Evolutionary conservation across 352 stramenopile species (phyloP).

Genomic region (Pythium brachiatum): DNA sequence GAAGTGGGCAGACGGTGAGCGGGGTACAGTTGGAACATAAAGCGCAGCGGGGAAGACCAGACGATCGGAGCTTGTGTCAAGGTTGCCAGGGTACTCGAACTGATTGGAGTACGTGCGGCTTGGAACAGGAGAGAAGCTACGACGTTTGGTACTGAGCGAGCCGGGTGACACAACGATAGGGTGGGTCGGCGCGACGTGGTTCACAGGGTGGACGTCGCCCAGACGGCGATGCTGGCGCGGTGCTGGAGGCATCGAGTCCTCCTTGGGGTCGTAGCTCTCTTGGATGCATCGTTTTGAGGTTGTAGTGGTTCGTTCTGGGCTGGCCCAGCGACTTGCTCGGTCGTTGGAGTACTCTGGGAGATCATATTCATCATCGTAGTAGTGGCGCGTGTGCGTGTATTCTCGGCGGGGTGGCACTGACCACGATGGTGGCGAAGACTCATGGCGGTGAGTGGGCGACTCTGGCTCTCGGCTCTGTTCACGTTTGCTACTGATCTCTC

Average conservation of each 20-base stretch:
- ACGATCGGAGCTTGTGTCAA: not conserved
- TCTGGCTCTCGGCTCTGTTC: not conserved
- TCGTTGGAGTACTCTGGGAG: not conserved
- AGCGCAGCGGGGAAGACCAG: not conserved
- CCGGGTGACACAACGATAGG: not conserved
- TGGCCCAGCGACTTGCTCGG: not conserved
- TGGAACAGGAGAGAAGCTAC: not conserved
- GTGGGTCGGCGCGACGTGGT: slow-evolving; percentile 3
- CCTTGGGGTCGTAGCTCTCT: not conserved
- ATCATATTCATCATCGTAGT: not conserved
- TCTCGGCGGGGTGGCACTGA: not conserved
- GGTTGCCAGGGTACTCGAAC: not conserved
- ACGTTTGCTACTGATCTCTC: slow-evolving; percentile 12
- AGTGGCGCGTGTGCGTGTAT: not conserved
- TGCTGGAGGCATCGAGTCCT: not conserved
- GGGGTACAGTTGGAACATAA: not conserved
- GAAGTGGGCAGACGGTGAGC: not conserved
- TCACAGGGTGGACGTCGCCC: slow-evolving; percentile 2
- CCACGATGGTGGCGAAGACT: not conserved
- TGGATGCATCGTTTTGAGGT: not conserved
- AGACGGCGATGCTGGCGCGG: not conserved
- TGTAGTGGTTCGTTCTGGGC: not conserved
- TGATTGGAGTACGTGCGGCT: not conserved
- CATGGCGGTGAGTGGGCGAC: not conserved
- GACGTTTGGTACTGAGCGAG: not conserved